Evolutionary conservation across 2,329 filamentous ascomycete genomes (phyloP).

Genomic region (Aspergillus arachidicola): DNA sequence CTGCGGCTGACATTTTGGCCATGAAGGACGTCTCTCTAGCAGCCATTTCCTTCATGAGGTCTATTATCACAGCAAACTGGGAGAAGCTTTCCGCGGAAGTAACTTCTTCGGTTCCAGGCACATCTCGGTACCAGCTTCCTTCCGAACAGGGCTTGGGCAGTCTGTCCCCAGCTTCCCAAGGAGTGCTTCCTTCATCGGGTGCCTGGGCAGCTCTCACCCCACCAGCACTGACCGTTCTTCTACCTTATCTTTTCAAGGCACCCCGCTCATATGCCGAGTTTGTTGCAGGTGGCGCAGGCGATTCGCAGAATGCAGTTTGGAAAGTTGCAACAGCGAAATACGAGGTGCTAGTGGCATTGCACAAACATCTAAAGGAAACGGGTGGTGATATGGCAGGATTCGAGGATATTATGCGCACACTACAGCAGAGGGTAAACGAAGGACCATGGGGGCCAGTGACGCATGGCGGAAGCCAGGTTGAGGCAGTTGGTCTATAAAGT

Average conservation of each 20-base stretch:
- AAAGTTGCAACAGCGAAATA: constrained; percentile 61
- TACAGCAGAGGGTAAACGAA: constrained; percentile 45
- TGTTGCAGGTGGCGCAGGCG: constrained; percentile 59
- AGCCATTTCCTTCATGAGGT: constrained; percentile 54
- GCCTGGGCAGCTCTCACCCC: constrained; percentile 56
- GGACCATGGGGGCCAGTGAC: constrained; percentile 43
- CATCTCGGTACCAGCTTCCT: constrained; percentile 41
- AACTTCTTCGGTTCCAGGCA: constrained; percentile 21
- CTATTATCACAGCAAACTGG: constrained; percentile 60
- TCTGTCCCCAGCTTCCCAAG: constrained; percentile 37
- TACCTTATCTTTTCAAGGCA: constrained; percentile 61
- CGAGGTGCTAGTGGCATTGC: constrained; percentile 56
- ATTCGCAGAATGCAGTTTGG: constrained; percentile 60
- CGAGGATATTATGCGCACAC: constrained; percentile 43
- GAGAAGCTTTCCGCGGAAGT: constrained; percentile 38
- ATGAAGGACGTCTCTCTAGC: constrained; percentile 60
- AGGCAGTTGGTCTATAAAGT: constrained; percentile 37
- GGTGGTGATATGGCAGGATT: constrained; percentile 36
- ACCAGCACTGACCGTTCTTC: constrained; percentile 51
- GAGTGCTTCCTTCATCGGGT: constrained; percentile 47
- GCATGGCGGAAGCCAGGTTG: constrained; percentile 36
- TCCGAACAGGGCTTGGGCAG: constrained; percentile 43
- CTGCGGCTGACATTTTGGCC: constrained; percentile 59
- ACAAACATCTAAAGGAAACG: constrained; percentile 44
- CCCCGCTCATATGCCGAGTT: constrained; percentile 60